Conservation (phyloP, 1,284 basidiomycete species). For the Ceratobasidium papillatum region DNA sequence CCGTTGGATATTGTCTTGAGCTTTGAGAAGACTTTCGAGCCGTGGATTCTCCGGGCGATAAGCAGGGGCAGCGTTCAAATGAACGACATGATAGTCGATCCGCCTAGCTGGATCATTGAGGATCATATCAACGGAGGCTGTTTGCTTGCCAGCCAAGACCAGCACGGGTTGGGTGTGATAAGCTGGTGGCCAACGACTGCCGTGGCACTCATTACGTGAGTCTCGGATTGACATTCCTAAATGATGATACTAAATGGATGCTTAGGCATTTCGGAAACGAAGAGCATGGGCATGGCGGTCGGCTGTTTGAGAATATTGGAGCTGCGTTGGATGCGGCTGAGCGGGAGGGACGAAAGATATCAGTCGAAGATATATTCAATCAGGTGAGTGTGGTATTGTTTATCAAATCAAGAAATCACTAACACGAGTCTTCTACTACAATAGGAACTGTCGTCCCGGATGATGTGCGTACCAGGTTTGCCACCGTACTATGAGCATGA, state of each 20-base stretch:
- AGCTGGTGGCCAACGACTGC: constrained; percentile 2
- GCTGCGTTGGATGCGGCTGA: not conserved
- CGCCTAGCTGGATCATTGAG: constrained; percentile 6
- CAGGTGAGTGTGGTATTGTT: not conserved
- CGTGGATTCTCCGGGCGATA: not conserved
- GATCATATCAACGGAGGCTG: not conserved
- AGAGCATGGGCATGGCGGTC: constrained; percentile 1
- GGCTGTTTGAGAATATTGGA: constrained; percentile 8
- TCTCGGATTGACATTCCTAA: too few relatives aligned
- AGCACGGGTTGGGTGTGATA: not conserved
- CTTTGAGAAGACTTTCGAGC: not conserved
- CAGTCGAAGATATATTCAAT: not conserved
- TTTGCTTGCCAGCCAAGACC: not conserved
- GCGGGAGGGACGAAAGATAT: not conserved
- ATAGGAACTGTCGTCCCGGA: not conserved
- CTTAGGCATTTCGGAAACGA: constrained; percentile 13
- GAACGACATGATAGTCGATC: not conserved
- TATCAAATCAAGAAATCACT: too few relatives aligned
- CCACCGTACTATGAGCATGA: constrained; percentile 23
- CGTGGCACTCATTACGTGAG: constrained; percentile 1
- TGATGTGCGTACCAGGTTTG: constrained; percentile 10
- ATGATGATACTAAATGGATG: not conserved
- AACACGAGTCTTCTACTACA: too few relatives aligned
- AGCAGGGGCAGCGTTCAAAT: not conserved
- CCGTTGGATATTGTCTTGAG: not conserved